Evolutionary conservation across 2,329 filamentous ascomycete genomes (phyloP).

Genomic region (Hypoxylon sp.): DNA sequence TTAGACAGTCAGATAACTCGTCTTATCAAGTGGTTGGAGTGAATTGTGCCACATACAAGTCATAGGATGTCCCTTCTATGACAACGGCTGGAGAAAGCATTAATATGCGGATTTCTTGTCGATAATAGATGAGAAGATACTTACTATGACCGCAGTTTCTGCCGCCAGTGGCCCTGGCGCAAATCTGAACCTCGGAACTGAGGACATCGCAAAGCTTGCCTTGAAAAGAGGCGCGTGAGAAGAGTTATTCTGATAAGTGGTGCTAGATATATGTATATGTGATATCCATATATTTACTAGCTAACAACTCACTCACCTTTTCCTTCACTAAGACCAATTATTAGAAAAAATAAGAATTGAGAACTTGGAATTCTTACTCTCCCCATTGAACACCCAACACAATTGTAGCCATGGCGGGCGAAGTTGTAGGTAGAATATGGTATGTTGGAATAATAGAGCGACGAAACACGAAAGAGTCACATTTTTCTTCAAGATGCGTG

Average conservation of each 20-base stretch:
- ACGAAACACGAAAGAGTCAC: slow-evolving; percentile 18
- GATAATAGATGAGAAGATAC: not conserved
- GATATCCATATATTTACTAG: slow-evolving; percentile 4
- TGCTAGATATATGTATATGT: slow-evolving; percentile 10
- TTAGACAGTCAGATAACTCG: slow-evolving; percentile 10
- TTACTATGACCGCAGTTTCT: slow-evolving; percentile 41
- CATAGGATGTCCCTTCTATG: slow-evolving; percentile 32
- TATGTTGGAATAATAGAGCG: slow-evolving; percentile 8
- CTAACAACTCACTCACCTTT: slow-evolving; percentile 33
- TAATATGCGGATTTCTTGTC: slow-evolving; percentile 1
- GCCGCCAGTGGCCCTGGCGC: slow-evolving; percentile 37
- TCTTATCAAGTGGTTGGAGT: not conserved
- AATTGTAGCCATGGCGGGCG: slow-evolving; percentile 37
- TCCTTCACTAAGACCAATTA: slow-evolving; percentile 39
- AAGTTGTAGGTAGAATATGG: slow-evolving; percentile 4
- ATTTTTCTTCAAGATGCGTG: slow-evolving; percentile 28
- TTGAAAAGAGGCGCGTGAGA: slow-evolving; percentile 19
- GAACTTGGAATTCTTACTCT: slow-evolving; percentile 34
- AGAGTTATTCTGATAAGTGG: slow-evolving; percentile 11
- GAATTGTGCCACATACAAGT: slow-evolving; percentile 27
- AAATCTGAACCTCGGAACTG: slow-evolving; percentile 38
- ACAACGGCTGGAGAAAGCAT: slow-evolving; percentile 27
- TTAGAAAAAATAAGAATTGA: slow-evolving; percentile 11
- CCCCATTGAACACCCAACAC: slow-evolving; percentile 43
- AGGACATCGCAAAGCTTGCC: slow-evolving; percentile 43